Evolutionary conservation across 1,284 basidiomycete genomes (phyloP).

Genomic region (Microbotryum intermedium): DNA sequence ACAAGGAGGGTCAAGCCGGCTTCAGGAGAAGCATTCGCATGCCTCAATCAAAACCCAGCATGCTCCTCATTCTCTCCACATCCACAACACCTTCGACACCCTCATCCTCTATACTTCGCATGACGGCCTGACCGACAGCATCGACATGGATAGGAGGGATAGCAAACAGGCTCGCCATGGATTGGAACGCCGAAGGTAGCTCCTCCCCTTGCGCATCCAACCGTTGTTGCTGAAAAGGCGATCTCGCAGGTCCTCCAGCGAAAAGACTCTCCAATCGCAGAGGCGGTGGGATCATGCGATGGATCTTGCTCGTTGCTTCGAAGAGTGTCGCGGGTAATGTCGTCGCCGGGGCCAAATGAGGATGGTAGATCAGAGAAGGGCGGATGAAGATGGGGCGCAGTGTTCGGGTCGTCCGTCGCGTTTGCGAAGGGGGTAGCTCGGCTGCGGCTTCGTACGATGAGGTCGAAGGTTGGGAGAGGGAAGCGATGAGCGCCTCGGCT

Average conservation of each 20-base stretch:
- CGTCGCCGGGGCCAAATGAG: slow-evolving; percentile 78
- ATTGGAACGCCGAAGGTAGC: slow-evolving; percentile 43
- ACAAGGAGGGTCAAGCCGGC: not conserved
- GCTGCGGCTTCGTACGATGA: too few species aligned
- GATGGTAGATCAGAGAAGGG: slow-evolving; percentile 72
- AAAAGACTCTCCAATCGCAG: slow-evolving; percentile 8
- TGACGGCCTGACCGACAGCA: slow-evolving; percentile 80
- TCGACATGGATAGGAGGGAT: slow-evolving; percentile 91
- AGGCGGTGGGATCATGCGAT: slow-evolving; percentile 44
- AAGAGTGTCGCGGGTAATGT: slow-evolving; percentile 77
- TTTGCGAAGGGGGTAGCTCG: too few species aligned
- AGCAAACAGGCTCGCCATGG: slow-evolving; percentile 65
- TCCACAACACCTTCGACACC: slow-evolving; percentile 59
- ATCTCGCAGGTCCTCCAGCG: too few species aligned
- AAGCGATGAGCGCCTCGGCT: slow-evolving; percentile 61
- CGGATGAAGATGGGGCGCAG: slow-evolving; percentile 66
- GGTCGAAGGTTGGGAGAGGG: not conserved
- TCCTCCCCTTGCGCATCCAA: not conserved
- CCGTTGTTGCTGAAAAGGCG: too few species aligned
- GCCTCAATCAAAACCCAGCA: slow-evolving; percentile 53
- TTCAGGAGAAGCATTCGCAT: not conserved
- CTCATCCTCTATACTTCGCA: slow-evolving; percentile 46
- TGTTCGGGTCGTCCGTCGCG: not conserved
- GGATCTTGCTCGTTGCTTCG: slow-evolving; percentile 64
- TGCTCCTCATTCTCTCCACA: slow-evolving; percentile 62